phyloP scores from a whole-genome alignment of 2,329 filamentous ascomycete species.

The Beauveria brongniartii region DNA sequence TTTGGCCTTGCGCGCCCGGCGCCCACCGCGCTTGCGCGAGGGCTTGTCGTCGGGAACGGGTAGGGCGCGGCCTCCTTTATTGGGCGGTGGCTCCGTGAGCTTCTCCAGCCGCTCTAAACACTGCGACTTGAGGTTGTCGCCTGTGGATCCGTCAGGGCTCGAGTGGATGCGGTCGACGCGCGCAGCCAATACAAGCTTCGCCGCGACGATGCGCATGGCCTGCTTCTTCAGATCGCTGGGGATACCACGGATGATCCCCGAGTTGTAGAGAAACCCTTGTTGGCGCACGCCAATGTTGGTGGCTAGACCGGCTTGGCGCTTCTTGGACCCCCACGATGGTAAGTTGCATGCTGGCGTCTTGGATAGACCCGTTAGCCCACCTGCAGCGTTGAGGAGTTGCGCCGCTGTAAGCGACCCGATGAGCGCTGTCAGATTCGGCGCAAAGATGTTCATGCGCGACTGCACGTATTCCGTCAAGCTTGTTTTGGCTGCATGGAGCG shows the following conservation, averaged over 20 bases:
- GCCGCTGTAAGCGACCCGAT: constrained; percentile 90
- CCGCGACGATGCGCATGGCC: constrained; percentile 88
- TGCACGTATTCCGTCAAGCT: constrained; percentile 89
- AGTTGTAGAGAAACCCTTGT: constrained; percentile 89
- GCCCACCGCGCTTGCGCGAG: constrained; percentile 81
- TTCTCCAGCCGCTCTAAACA: constrained; percentile 86
- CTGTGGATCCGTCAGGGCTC: constrained; percentile 71
- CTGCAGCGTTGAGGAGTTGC: constrained; percentile 90
- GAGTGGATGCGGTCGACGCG: constrained; percentile 82
- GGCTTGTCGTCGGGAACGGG: constrained; percentile 95
- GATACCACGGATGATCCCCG: constrained; percentile 77
- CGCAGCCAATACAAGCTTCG: constrained; percentile 88
- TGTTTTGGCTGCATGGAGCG: constrained; percentile 78
- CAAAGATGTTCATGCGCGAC: constrained; percentile 93
- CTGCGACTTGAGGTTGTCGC: constrained; percentile 71
- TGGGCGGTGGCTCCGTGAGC: constrained; percentile 81
- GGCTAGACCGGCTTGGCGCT: constrained; percentile 74
- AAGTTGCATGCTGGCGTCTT: constrained; percentile 94
- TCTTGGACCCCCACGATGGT: constrained; percentile 82
- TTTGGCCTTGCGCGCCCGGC: constrained; percentile 87
- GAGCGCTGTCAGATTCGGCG: constrained; percentile 83
- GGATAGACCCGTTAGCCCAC: constrained; percentile 78
- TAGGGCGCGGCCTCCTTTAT: constrained; percentile 78
- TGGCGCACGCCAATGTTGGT: constrained; percentile 88
- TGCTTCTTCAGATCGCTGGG: constrained; percentile 83